Evolutionary conservation across 768 basidiomycete genomes (phyloP).

Genomic region (Amanita inopinata): DNA sequence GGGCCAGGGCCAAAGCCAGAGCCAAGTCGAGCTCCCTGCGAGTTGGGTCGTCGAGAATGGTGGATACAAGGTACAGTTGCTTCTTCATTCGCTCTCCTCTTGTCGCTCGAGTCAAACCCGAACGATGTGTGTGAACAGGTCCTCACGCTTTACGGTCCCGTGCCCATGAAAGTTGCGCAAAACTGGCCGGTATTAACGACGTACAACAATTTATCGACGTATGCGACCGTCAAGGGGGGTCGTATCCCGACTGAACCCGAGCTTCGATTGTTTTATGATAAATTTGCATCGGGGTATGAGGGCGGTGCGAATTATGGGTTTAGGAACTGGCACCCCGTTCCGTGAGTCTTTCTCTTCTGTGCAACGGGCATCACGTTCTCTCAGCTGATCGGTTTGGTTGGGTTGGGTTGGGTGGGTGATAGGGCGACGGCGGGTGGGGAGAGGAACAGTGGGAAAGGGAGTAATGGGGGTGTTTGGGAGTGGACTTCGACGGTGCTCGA

Average conservation of each 20-base stretch:
- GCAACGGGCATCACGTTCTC: no score
- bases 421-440: constrained; percentile 63
- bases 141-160: constrained; percentile 80
- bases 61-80: constrained; percentile 33
- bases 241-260: constrained; percentile 89
- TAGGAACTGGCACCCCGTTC: constrained; percentile 87
- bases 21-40: constrained; percentile 45
- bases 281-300: constrained; percentile 63
- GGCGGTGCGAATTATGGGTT: constrained; percentile 81
- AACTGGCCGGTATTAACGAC: constrained; percentile 84
- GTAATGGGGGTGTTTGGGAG: constrained; percentile 97
- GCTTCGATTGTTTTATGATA: constrained; percentile 68
- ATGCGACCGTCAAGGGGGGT: constrained; percentile 83
- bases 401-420: neutral
- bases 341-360: no score
- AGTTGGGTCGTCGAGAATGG: constrained; percentile 61
- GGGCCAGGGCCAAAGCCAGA: no score
- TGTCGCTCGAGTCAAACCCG: neutral
- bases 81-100: neutral
- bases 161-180: constrained; percentile 64
- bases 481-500: constrained; percentile 86
- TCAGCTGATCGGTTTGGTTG: neutral
- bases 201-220: constrained; percentile 69
- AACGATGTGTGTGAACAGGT: constrained; percentile 35
- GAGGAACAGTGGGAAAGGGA: constrained; percentile 44